Conservation (phyloP, 2,329 filamentous ascomycete genomes). For the Podosphaera fusca region DNA sequence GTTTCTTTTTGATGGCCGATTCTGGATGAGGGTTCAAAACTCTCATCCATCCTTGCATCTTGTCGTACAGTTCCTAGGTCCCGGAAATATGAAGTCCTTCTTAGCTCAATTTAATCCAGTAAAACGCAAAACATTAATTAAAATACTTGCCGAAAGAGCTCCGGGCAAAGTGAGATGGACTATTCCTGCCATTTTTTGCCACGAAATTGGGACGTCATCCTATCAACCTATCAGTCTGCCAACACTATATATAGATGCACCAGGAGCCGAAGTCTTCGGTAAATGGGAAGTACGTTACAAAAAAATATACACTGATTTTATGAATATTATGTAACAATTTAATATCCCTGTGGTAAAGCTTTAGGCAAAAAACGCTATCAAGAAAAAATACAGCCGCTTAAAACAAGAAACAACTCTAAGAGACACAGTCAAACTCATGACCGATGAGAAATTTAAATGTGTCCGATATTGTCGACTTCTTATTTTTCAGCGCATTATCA, state of each 20-base stretch:
- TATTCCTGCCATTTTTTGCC: constrained; percentile 8
- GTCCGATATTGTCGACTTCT: too few relatives aligned
- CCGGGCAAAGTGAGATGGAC: constrained; percentile 11
- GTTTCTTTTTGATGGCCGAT: constrained; percentile 32
- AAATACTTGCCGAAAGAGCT: constrained; percentile 3
- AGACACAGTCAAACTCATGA: too few relatives aligned
- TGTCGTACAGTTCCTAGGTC: background rate
- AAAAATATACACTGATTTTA: constrained; percentile 5
- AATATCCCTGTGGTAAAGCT: too few relatives aligned
- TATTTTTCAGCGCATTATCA: too few relatives aligned
- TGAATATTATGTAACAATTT: background rate
- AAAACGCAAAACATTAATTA: background rate
- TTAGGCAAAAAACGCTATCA: too few relatives aligned
- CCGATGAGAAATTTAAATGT: too few relatives aligned
- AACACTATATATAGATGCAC: constrained; percentile 5
- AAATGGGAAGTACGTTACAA: constrained; percentile 11
- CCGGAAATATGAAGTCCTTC: background rate
- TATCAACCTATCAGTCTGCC: constrained; percentile 6
- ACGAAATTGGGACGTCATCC: constrained; percentile 1
- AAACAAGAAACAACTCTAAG: too few relatives aligned
- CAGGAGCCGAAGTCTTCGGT: background rate
- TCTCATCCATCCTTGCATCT: background rate
- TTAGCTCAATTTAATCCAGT: background rate
- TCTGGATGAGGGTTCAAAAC: constrained; percentile 28
- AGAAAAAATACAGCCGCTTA: too few relatives aligned